These are phyloP conservation scores for Magnaporthiopsis rhizophila DNA, from an alignment of 2,329 filamentous ascomycete species.

Conservation along the genomic window DNA sequence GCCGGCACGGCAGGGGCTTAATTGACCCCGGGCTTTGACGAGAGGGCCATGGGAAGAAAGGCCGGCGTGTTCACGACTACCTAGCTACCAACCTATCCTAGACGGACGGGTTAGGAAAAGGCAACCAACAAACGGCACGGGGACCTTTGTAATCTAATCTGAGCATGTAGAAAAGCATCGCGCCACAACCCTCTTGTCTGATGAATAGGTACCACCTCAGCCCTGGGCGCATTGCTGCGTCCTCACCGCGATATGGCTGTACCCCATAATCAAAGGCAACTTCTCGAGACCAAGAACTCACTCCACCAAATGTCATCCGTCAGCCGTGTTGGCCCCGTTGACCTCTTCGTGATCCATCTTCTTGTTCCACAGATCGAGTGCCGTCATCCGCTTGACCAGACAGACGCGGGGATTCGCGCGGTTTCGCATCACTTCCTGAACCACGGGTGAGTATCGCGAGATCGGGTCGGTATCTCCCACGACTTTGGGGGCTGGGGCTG, in stretches of 20 bases:
- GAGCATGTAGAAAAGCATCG: neutral
- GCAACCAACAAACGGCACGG: neutral
- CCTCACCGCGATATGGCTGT: neutral
- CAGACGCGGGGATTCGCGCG: neutral
- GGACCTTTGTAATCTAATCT: neutral
- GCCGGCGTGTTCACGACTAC: neutral
- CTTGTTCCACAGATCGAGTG: constrained; percentile 6
- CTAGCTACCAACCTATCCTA: neutral
- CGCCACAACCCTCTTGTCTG: neutral
- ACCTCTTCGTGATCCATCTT: neutral
- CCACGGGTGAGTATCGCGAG: neutral
- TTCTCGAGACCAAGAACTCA: neutral
- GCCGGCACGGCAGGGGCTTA: too few relatives aligned
- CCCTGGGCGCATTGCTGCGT: too few relatives aligned
- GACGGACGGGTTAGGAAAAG: neutral
- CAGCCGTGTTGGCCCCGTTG: neutral
- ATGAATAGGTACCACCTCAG: neutral
- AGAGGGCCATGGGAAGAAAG: neutral
- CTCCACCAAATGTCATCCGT: neutral
- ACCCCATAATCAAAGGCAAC: neutral
- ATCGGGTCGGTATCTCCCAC: neutral
- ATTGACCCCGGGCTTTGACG: too few relatives aligned
- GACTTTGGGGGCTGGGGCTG: neutral
- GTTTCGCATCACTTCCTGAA: neutral
- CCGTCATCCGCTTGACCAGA: neutral